These are phyloP conservation scores for Populus hybrid DNA, from an alignment of 441 rosid genomes.

Conservation along the genomic window DNA sequence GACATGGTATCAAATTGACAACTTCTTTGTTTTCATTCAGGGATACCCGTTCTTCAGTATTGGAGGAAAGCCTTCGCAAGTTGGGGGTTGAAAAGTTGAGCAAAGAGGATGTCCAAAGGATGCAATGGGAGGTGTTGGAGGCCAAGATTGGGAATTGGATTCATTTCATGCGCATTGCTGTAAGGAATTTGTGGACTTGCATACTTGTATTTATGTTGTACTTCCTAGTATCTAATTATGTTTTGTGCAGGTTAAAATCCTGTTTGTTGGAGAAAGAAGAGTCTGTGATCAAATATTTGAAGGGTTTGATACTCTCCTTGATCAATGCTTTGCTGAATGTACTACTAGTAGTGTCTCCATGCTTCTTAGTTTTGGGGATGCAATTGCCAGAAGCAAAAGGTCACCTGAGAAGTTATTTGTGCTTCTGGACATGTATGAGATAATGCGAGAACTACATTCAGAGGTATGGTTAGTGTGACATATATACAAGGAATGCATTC, in stretches of 20 bases:
- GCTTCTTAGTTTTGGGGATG: conserved; percentile 99
- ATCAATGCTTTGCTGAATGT: conserved; percentile 93
- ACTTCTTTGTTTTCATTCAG: conserved; percentile 33
- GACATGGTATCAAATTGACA: not conserved
- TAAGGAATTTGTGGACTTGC: conserved; percentile 35
- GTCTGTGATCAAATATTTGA: conserved; percentile 92
- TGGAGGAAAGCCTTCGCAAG: conserved; percentile 87
- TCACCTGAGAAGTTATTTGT: conserved; percentile 98
- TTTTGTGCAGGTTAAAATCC: conserved; percentile 77
- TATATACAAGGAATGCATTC: not conserved
- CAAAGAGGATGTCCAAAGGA: conserved; percentile 95
- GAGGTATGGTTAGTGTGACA: conserved; percentile 55
- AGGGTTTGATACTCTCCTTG: conserved; percentile 78
- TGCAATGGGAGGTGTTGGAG: conserved; percentile 99
- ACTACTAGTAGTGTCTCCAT: conserved; percentile 71
- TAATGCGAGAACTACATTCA: conserved; percentile 90
- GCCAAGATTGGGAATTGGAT: conserved; percentile 99
- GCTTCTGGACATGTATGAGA: conserved; percentile 97
- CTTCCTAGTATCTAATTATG: conserved; percentile 21
- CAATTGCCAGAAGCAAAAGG: conserved; percentile 95
- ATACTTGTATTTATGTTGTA: not conserved
- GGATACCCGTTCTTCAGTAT: conserved; percentile 74
- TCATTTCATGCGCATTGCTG: conserved; percentile 98
- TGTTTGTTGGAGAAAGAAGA: conserved; percentile 88
- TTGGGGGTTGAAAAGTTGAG: conserved; percentile 95